A percentile compares a stretch with the other conserved stretches of the same genome.
Evolutionary conservation across 768 basidiomycete species (phyloP).

Genomic region (Filobasidium wieringae): DNA sequence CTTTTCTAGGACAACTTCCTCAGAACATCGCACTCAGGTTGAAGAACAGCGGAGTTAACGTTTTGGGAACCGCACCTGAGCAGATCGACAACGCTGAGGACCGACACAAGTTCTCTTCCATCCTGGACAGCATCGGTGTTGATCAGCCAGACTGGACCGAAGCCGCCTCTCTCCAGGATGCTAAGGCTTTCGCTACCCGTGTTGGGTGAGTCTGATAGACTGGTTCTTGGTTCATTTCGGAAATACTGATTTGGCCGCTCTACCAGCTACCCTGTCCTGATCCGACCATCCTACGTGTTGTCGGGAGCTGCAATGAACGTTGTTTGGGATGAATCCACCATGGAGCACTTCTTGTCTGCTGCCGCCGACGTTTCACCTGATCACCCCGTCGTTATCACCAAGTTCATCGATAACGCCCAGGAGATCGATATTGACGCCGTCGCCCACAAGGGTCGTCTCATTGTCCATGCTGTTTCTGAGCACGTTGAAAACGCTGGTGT

Average conservation of each 20-base stretch:
- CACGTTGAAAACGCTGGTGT: slow-evolving; percentile 98
- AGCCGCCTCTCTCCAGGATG: slow-evolving; percentile 72
- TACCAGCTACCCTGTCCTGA: slow-evolving; percentile 76
- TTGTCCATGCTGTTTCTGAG: slow-evolving; percentile 92
- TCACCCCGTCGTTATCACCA: slow-evolving; percentile 95
- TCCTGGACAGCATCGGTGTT: slow-evolving; percentile 85
- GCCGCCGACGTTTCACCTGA: slow-evolving; percentile 91
- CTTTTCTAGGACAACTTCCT: slow-evolving; percentile 74
- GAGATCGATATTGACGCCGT: slow-evolving; percentile 98
- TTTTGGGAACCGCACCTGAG: slow-evolving; percentile 88
- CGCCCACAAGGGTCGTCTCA: slow-evolving; percentile 77
- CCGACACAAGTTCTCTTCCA: slow-evolving; percentile 96
- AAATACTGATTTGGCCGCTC: slow-evolving; percentile 4
- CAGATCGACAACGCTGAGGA: slow-evolving; percentile 97
- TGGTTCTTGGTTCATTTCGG: not conserved
- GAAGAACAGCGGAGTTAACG: slow-evolving; percentile 78
- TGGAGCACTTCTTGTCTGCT: slow-evolving; percentile 90
- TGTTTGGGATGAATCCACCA: slow-evolving; percentile 74
- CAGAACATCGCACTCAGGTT: slow-evolving; percentile 97
- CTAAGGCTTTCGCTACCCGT: slow-evolving; percentile 76
- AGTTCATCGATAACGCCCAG: slow-evolving; percentile 95
- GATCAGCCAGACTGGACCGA: slow-evolving; percentile 97
- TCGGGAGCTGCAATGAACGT: slow-evolving; percentile 99
- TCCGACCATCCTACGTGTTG: slow-evolving; percentile 94
- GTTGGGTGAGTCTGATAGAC: slow-evolving; percentile 51